Conservation (phyloP, 306 rosid genomes). For the Senna siamea region DNA sequence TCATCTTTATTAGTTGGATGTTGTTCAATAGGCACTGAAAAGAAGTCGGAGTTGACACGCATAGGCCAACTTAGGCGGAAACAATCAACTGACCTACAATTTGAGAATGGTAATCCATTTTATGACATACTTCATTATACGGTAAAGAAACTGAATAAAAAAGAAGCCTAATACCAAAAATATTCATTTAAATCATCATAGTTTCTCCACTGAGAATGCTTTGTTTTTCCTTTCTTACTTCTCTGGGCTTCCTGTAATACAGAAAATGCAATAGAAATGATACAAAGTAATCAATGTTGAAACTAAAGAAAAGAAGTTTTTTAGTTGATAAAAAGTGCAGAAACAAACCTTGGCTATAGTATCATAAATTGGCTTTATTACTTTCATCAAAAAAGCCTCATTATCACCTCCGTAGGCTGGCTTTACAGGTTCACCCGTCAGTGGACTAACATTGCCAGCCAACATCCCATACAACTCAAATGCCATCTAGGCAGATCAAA, state of each 20-base stretch:
- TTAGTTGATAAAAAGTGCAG: slow-evolving; percentile 11
- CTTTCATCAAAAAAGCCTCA: slow-evolving; percentile 78
- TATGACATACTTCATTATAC: slow-evolving; percentile 15
- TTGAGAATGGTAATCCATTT: slow-evolving; percentile 33
- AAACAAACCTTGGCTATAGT: slow-evolving; percentile 69
- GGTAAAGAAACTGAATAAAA: slow-evolving; percentile 12
- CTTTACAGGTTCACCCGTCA: slow-evolving; percentile 87
- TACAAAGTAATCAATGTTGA: slow-evolving; percentile 23
- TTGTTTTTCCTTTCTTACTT: slow-evolving; percentile 69
- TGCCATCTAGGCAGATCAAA: slow-evolving; percentile 72
- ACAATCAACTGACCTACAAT: slow-evolving; percentile 84
- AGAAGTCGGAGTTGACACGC: slow-evolving; percentile 80
- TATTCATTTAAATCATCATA: slow-evolving; percentile 94
- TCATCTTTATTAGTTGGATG: slow-evolving; percentile 53
- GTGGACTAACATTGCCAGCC: slow-evolving; percentile 82
- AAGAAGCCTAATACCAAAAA: slow-evolving; percentile 69
- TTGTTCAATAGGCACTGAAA: slow-evolving; percentile 48
- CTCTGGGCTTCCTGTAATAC: slow-evolving; percentile 67
- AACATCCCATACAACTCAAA: slow-evolving; percentile 95
- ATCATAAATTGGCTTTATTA: slow-evolving; percentile 88
- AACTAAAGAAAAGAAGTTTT: slow-evolving; percentile 20
- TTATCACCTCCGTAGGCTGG: slow-evolving; percentile 92
- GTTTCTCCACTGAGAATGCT: slow-evolving; percentile 98
- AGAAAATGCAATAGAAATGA: slow-evolving; percentile 24
- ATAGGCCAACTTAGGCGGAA: slow-evolving; percentile 94